phyloP scores from a whole-genome alignment of 2,329 filamentous ascomycete species.

The Diaporthe citriasiana region DNA sequence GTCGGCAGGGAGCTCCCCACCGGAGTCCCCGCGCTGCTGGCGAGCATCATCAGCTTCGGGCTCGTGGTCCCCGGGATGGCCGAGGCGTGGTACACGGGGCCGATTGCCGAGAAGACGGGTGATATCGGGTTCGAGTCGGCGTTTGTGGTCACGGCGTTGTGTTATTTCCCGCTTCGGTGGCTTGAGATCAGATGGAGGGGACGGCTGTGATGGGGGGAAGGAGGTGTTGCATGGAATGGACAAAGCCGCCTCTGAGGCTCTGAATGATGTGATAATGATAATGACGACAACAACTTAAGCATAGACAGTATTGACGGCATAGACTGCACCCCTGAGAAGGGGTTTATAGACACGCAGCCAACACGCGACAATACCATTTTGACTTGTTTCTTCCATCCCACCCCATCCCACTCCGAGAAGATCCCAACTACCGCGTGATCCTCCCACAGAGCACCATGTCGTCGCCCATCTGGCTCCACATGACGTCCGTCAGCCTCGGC shows the following conservation, averaged over 20 bases:
- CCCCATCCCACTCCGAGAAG: not conserved
- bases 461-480: slow-evolving; percentile 84
- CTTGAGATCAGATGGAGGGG: slow-evolving; percentile 56
- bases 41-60: slow-evolving; percentile 61
- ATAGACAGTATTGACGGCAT: slow-evolving; percentile 10
- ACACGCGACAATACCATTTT: not conserved
- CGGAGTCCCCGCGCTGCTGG: slow-evolving; percentile 62
- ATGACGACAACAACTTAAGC: slow-evolving; percentile 2
- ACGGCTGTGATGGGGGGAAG: slow-evolving; percentile 24
- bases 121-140: slow-evolving; percentile 78
- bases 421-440: slow-evolving; percentile 42
- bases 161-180: slow-evolving; percentile 63
- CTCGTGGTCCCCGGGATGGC: slow-evolving; percentile 72
- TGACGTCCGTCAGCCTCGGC: slow-evolving; percentile 75
- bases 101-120: slow-evolving; percentile 70
- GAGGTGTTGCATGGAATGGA: not conserved
- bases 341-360: slow-evolving; percentile 27
- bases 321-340: not conserved
- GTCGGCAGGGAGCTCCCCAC: slow-evolving; percentile 59
- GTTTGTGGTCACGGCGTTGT: slow-evolving; percentile 63
- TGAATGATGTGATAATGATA: slow-evolving; percentile 11
- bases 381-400: not conserved
- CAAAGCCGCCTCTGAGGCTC: not conserved
- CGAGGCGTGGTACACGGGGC: slow-evolving; percentile 73
- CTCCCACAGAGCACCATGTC: slow-evolving; percentile 86